Base-by-base conservation (phyloP, 2,329 filamentous ascomycete genomes). In the Endothia cerciana region DNA sequence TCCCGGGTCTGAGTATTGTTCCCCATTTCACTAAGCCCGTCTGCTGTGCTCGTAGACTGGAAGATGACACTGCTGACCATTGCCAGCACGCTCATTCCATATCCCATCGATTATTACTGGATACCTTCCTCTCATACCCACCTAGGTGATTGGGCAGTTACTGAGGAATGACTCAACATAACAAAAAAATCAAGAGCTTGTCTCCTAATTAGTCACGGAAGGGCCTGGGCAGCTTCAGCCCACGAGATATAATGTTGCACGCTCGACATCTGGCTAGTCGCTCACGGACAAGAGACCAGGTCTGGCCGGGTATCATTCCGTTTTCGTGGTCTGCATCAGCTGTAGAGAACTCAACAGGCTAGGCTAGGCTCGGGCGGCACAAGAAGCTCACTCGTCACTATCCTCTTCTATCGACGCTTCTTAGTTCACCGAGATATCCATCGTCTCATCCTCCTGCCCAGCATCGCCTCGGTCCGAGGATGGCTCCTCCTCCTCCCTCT, bases 401-500 rank as follows among this genome's bases (percentile, higher is more conserved):
- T 59, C 40, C 2, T 56, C 49, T 3, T 19, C 40, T 19, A 19
- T 13, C 19, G 36, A 15, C 4, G 25, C 17, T 17, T 63, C 61
- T 25, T 30, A 2, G 36, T 56, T 61, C 30, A 49, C 19, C n/a
- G 45, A 33, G 5, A 22, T 22, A 7, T 51, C 22, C 47, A 51
- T 28, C 25, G 47, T 22, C 22, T 51, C 47, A 13, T 77, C 77
- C 3, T 80, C 79, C 2, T n/a, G n/a, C n/a, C n/a, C n/a, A n/a
- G n/a, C n/a, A n/a, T 67, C 62, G n/a, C 75, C 75, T 6, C 69
- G 65, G 61, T 76, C 78, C 0, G 10, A 25, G n/a, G n/a, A 11
- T 22, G n/a, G 80, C 47, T 83, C 78, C n/a, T 79, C 76, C n/a
- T 80, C 76, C 22, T 77, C 75, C 66, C 76, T 75, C 63, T 79